Percentiles rank a stretch among this genome's conserved stretches.
phyloP scores from a whole-genome alignment of 2,329 filamentous ascomycete species.

The Hirsutella rhossiliensis region DNA sequence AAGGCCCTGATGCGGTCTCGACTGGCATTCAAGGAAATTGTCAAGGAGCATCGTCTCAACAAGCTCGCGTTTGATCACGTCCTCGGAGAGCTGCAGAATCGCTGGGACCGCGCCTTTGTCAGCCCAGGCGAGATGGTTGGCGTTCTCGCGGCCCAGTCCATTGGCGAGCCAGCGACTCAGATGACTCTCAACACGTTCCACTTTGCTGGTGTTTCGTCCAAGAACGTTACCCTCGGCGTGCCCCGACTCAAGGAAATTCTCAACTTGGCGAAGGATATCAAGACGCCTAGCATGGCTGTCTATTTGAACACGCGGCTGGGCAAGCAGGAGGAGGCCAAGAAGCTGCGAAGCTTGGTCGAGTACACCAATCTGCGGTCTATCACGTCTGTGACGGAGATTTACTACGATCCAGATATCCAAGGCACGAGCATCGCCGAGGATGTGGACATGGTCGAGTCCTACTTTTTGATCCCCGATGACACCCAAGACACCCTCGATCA shows the following conservation, averaged over 20 bases:
- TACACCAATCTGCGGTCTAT: conserved; percentile 90
- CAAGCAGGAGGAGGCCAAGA: conserved; percentile 71
- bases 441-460: conserved; percentile 88
- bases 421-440: conserved; percentile 79
- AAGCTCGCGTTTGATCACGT: conserved; percentile 89
- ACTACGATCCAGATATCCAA: conserved; percentile 88
- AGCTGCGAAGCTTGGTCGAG: conserved; percentile 78
- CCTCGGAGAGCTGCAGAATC: conserved; percentile 77
- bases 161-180: conserved; percentile 95
- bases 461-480: conserved; percentile 88
- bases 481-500: conserved; percentile 46
- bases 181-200: conserved; percentile 99
- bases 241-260: conserved; percentile 99
- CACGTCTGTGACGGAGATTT: conserved; percentile 86
- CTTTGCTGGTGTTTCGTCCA: conserved; percentile 98
- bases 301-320: conserved; percentile 57
- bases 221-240: conserved; percentile 98
- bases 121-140: conserved; percentile 98
- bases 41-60: conserved; percentile 74
- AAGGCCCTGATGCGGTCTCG: conserved; percentile 84
- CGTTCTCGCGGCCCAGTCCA: conserved; percentile 93
- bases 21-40: conserved; percentile 85
- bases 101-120: conserved; percentile 76
- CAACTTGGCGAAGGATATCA: conserved; percentile 95
- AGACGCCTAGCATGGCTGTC: conserved; percentile 94